Evolutionary conservation across 768 basidiomycete species (phyloP), one percentile per base, ranked within the genome.

Genomic region (Infundibulicybe gibba): DNA sequence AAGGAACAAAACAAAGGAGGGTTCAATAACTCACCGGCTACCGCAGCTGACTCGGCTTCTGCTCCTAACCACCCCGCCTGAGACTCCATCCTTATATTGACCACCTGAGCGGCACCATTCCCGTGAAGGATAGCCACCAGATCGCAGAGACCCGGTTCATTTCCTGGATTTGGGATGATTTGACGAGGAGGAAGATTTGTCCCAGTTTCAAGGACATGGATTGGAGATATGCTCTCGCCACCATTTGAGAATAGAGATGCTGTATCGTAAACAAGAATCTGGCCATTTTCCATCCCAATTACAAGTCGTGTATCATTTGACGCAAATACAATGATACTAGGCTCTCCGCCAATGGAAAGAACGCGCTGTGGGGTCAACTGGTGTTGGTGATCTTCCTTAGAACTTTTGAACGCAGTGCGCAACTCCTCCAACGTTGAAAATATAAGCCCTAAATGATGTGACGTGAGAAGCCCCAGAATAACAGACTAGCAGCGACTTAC

Each of bases 131-230:
- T 68, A 6, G 84, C 87, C 1, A 88, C 67, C 2, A 83, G 58
- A 37, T 83, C 79, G 5, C 72, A 69, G 31, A 85, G 66, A 37
- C 69, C 73, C 25, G 62, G 52, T 44, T 77, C 75, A 20, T 64
- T 65, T 40, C 80, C 81, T 2, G 88, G 86, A 62, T 89, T 89
- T 0, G 85, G 74, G 3, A 73, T 56, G 38, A 89, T 73, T 54
- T 84, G 79, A 6, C 77, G 65, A 44, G 80, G 60, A 6, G 75
- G 58, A 2, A 72, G 64, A 13, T 73, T 56, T 3, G 75, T 38
- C 17, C 17, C 71, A 6, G 71, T 60, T 31, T 77, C 65, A 44
- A 79, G 74, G 0, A 70, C 65, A 50, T 80, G 75, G 1, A 78
- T 41, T n/a, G 82, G 80, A 31, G 67, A 53, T 5, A 79, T 58